Conservation (phyloP, 306 rosid species). For the Luffa aegyptiaca region DNA sequence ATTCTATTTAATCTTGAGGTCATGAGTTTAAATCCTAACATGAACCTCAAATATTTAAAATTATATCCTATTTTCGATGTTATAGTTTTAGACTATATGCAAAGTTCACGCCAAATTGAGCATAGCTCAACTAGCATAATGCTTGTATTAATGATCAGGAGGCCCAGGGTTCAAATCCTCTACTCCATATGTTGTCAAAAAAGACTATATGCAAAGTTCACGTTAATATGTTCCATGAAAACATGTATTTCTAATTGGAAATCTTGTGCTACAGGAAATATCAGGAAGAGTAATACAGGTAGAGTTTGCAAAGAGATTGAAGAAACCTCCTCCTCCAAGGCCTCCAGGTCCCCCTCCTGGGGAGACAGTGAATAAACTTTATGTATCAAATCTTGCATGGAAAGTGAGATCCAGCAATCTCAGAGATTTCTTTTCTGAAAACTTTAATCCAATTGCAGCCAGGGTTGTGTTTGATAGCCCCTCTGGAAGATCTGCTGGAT, state of each 20-base stretch:
- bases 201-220: background rate
- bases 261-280: constrained; percentile 42
- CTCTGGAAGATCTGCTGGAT: constrained; percentile 60
- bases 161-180: no score
- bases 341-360: constrained; percentile 31
- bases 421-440: constrained; percentile 47
- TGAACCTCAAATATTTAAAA: background rate
- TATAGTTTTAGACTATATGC: background rate
- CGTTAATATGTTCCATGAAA: background rate
- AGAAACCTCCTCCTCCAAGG: constrained; percentile 57
- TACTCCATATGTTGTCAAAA: no score
- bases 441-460: constrained; percentile 68
- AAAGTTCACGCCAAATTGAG: background rate
- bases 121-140: no score
- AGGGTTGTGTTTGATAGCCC: constrained; percentile 71
- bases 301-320: constrained; percentile 57
- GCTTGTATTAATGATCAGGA: no score
- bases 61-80: background rate
- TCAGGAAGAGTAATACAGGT: constrained; percentile 56
- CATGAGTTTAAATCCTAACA: background rate
- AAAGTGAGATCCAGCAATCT: constrained; percentile 70
- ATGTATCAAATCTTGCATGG: constrained; percentile 74
- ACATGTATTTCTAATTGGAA: background rate
- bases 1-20: background rate
- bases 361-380: constrained; percentile 55